Evolutionary conservation across 2,329 filamentous ascomycete species (phyloP).

Genomic region (Aspergillus aculeatinus): DNA sequence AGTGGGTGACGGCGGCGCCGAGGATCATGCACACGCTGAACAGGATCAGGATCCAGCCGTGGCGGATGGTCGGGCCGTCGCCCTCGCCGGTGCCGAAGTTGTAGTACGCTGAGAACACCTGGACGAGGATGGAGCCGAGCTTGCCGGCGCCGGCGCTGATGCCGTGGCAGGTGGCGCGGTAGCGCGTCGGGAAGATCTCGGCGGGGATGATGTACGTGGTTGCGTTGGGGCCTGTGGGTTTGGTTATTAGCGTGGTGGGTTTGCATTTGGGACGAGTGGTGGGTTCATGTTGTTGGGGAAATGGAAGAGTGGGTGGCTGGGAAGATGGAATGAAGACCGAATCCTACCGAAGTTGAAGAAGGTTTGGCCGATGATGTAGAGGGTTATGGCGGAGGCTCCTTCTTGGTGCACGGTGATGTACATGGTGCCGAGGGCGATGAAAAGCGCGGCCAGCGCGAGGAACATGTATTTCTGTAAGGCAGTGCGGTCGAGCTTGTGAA

Average conservation of each 20-base stretch:
- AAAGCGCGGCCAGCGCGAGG: conserved; percentile 42
- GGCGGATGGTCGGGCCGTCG: conserved; percentile 33
- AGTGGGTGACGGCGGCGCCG: conserved; percentile 41
- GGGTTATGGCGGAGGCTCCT: conserved; percentile 37
- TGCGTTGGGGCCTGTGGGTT: conserved; percentile 35
- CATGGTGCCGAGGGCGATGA: conserved; percentile 45
- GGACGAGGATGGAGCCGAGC: conserved; percentile 49
- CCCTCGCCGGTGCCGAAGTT: conserved; percentile 38
- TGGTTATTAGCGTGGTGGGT: conserved; percentile 2
- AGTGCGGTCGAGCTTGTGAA: conserved; percentile 43
- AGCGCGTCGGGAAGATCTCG: conserved; percentile 57
- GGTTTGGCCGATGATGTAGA: conserved; percentile 48
- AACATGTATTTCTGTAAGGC: conserved; percentile 48
- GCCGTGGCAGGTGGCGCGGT: conserved; percentile 55
- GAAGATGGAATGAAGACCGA: background rate
- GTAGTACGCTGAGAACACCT: conserved; percentile 42
- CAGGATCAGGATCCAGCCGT: conserved; percentile 42
- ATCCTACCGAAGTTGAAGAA: conserved; percentile 49
- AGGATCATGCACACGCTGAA: conserved; percentile 45
- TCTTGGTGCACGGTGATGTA: conserved; percentile 41
- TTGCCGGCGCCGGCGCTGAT: conserved; percentile 56
- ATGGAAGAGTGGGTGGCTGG: no score
- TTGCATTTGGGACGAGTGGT: background rate
- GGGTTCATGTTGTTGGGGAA: background rate
- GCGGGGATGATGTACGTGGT: conserved; percentile 53